Conservation (phyloP, 805 yeast species). For the Cyberlindnera galapagoensis region DNA sequence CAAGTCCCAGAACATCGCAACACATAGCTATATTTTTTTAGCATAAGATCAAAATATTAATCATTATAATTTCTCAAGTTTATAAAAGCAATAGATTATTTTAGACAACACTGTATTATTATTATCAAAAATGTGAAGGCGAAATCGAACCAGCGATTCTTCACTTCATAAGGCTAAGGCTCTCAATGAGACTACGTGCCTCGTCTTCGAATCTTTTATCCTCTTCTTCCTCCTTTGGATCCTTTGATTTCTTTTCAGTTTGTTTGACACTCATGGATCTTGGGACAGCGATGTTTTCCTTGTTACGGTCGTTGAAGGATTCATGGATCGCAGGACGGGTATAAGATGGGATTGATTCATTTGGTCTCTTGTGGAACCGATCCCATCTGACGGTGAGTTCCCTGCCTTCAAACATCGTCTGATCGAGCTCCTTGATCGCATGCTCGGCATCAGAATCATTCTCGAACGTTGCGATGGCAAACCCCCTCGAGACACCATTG, state of each 20-base stretch:
- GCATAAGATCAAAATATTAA: no score
- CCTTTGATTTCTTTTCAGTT: conserved; percentile 14
- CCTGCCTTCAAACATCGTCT: conserved; percentile 51
- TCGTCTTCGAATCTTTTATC: conserved; percentile 20
- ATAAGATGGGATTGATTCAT: no score
- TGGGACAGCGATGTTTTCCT: background rate
- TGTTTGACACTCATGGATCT: conserved; percentile 2
- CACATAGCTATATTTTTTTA: no score
- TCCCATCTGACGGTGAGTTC: conserved; percentile 56
- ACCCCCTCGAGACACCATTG: conserved; percentile 46
- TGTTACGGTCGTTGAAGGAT: background rate
- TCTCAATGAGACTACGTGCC: conserved; percentile 21
- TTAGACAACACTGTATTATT: no score
- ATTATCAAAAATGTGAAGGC: no score
- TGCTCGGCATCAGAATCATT: conserved; percentile 39
- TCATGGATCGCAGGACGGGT: no score
- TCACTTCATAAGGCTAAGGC: conserved; percentile 8
- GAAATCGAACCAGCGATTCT: no score
- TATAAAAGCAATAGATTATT: no score
- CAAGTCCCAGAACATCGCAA: no score
- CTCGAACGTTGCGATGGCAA: conserved; percentile 54
- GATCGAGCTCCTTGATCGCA: conserved; percentile 46
- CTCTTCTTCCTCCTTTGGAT: conserved; percentile 6
- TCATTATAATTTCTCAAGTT: no score
- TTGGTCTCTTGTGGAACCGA: conserved; percentile 33